Base-by-base conservation (phyloP, 1,284 basidiomycete species). In the Moesziomyces parantarcticus region DNA sequence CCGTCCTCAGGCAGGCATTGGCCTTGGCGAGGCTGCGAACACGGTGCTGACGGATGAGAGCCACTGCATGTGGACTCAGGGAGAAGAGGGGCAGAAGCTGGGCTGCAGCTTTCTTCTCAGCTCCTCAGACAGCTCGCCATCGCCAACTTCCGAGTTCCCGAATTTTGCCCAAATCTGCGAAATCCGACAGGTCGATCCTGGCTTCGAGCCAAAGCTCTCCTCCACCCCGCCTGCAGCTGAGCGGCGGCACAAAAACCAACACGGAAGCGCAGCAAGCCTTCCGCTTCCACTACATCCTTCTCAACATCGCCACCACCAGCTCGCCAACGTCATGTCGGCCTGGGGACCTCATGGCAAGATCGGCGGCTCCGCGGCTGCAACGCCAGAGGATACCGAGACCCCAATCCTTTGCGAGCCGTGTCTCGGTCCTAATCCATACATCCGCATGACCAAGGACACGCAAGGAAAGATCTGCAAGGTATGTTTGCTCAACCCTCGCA, bases 401-500 rank as follows among this genome's bases (percentile, higher is more conserved):
- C 92, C 92, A 2, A 92, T 93, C 83, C 88, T 93, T 21, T 85
- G 84, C 70, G 85, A 86, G 63, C 79, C 83, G 20, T 86, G 85
- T 69, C 78, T 86, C 13, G 87, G 84, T 87, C 86, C 66, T 26
- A 67, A 76, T 50, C 77, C 66, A 11, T 78, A 79, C 60, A 76
- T 81, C 41, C 61, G 77, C 53, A 85, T 88, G 96, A 93, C 92
- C 16, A 97, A 98, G 85, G 96, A 99, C 88, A 91, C 94, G 81
- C 94, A 92, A 75, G 97, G 94, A 11, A 90, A 92, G 47, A 93
- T 94, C 53, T 99, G 97, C 63, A 72, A 66, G 42, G 16, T n/a
- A 18, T 22, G 26, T 16, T 3, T 14, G 6, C 26, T 20, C 5
- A 22, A 11, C 13, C 36, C 14, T 13, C 9, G 11, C 16, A 3